Base-by-base conservation (phyloP, 495 filamentous ascomycete genomes). In the Staphylotrichum longicolle region DNA sequence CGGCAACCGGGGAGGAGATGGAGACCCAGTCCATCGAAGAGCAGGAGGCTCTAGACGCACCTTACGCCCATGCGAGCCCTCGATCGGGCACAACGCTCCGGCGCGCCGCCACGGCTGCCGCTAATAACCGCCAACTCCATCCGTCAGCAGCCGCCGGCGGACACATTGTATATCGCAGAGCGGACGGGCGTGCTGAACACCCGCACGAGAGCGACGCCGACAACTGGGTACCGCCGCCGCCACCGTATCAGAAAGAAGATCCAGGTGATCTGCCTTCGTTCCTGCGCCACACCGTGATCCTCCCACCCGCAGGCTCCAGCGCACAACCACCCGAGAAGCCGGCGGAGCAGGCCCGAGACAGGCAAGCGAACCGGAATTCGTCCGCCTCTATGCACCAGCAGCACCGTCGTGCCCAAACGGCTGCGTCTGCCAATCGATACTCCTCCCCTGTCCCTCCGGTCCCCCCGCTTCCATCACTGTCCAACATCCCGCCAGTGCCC, bases 191-290 rank as follows among this genome's bases (percentile, higher is more conserved):
- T 40, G 75, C 82, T 15, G 81, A 90, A 58, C 82, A 89, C 61
- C 91, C 91, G 10, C 89, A 95, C 73, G 91, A 95, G 72, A 92
- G 88, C 61, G 90, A 96, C 68, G 91, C 91, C 4, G 92, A 96
- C 64, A 90, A 93, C 62, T 96, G 92, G 92, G 90, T 93, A 7
- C 89, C 92, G 30, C 92, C 92, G 0, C 92, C 92, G n/a, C 92
- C 92, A 11, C 90, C 91, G 7, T 96, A 96, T 66, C 83, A 85
- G 20, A 84, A 83, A 12, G 85, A 91, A 12, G 78, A 88, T 37
- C 86, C 90, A 6, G 78, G 73, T 15, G 80, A 81, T 52, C 54
- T 78, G 30, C 82, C 82, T 10, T 72, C 70, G 9, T 82, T 80
- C 56, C 61, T 82, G n/a, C 76, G 78, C 20, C 70, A 77, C 40